Conservation (phyloP, 257 asterid genomes). For the Asclepias syriaca region DNA sequence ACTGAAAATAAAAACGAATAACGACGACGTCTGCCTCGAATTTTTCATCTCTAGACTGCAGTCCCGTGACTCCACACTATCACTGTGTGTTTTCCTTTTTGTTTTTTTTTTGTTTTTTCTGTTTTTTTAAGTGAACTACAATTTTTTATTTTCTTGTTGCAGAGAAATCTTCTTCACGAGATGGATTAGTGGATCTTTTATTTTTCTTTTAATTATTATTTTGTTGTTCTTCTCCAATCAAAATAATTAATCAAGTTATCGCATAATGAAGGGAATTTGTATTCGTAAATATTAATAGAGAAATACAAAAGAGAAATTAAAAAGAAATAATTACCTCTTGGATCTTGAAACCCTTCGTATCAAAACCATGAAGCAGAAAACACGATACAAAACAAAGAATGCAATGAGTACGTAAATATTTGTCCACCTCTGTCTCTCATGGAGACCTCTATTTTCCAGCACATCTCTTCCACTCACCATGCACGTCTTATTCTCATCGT, state of each 20-base stretch:
- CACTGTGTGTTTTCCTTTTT: background rate
- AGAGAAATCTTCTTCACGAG: background rate
- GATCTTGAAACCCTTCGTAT: slow-evolving; percentile 78
- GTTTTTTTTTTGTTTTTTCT: background rate
- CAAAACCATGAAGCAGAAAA: slow-evolving; percentile 67
- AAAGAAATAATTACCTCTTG: slow-evolving; percentile 47
- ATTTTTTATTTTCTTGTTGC: background rate
- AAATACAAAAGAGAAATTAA: too few species aligned
- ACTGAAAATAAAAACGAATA: background rate
- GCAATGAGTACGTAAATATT: slow-evolving; percentile 71
- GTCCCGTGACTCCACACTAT: background rate
- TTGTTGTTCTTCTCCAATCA: too few species aligned
- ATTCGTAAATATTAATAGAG: too few species aligned
- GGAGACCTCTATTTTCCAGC: slow-evolving; percentile 67
- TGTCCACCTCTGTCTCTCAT: slow-evolving; percentile 60
- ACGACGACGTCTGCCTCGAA: slow-evolving; percentile 13
- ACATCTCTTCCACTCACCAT: slow-evolving; percentile 75
- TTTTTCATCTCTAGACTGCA: background rate
- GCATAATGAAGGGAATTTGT: too few species aligned
- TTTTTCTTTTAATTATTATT: too few species aligned
- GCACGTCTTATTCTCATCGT: slow-evolving; percentile 54
- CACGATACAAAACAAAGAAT: slow-evolving; percentile 67
- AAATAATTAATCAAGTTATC: too few species aligned
- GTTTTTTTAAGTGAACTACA: background rate
- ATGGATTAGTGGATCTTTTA: too few species aligned